These are phyloP conservation scores for Pseudognaphalium luteoalbum DNA, from an alignment of 129 eudicot genomes.

Conservation along the genomic window DNA sequence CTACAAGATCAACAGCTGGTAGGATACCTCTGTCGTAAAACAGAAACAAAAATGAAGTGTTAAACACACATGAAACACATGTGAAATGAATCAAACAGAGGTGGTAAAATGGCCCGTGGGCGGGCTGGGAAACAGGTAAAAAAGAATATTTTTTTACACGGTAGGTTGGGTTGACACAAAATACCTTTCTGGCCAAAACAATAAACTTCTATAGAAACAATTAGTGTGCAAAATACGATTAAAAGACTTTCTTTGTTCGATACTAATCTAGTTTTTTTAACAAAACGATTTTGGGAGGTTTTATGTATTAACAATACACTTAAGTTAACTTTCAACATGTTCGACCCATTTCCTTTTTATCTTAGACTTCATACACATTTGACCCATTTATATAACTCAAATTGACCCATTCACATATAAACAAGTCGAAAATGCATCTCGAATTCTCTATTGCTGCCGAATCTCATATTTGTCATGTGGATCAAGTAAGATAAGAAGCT, in stretches of 20 bases:
- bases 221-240: neutral
- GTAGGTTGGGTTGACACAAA: neutral
- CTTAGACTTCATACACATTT: neutral
- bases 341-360: neutral
- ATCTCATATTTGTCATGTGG: neutral
- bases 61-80: neutral
- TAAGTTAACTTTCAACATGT: neutral
- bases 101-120: neutral
- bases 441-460: neutral
- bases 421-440: neutral
- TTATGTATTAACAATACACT: neutral
- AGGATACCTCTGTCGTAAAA: conserved; percentile 78
- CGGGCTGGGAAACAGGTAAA: neutral
- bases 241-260: neutral
- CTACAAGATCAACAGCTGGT: conserved; percentile 78
- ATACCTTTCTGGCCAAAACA: neutral
- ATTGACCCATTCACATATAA: neutral
- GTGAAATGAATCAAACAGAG: neutral
- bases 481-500: conserved; percentile 26
- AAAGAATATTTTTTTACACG: neutral
- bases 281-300: neutral
- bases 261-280: neutral
- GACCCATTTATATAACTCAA: neutral
- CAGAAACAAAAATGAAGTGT: conserved; percentile 6
- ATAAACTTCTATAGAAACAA: neutral